A percentile compares a stretch with the other conserved stretches of the same genome.
These are phyloP conservation scores for Erodium trifolium DNA, from an alignment of 441 rosid genomes.

Conservation along the genomic window DNA sequence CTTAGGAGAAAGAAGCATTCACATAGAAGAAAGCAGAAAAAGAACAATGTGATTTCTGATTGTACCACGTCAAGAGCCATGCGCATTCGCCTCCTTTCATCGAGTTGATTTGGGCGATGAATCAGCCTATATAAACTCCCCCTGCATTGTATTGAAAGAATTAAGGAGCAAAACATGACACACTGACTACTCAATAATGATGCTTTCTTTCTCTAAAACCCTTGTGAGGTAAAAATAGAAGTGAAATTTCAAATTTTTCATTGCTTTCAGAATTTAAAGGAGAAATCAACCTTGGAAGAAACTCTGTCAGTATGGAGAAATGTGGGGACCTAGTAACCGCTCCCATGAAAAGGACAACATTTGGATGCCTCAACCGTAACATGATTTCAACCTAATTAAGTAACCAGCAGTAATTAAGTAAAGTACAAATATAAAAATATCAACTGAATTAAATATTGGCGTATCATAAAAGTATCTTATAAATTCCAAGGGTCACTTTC, in stretches of 20 bases:
- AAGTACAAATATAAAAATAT: background rate
- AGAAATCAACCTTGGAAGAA: slow-evolving; percentile 66
- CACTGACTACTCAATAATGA: background rate
- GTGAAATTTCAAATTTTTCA: background rate
- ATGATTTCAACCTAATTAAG: slow-evolving; percentile 76
- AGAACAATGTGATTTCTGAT: background rate
- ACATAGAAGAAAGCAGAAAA: background rate
- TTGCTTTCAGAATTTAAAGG: background rate
- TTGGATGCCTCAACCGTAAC: slow-evolving; percentile 93
- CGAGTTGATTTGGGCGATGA: slow-evolving; percentile 76
- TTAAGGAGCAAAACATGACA: background rate
- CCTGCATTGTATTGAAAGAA: slow-evolving; percentile 35
- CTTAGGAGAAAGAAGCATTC: slow-evolving; percentile 15
- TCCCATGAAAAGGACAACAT: slow-evolving; percentile 98
- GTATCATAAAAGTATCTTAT: slow-evolving; percentile 2
- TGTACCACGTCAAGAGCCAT: slow-evolving; percentile 98
- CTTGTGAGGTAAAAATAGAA: background rate
- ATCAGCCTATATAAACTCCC: slow-evolving; percentile 87
- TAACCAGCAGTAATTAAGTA: slow-evolving; percentile 18
- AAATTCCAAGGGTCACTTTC: slow-evolving; percentile 15
- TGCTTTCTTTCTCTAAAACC: background rate
- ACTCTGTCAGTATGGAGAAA: slow-evolving; percentile 91
- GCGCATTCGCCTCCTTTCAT: slow-evolving; percentile 80
- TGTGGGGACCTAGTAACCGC: slow-evolving; percentile 90
- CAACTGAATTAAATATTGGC: slow-evolving; percentile 4